Evolutionary conservation across 768 basidiomycete species (phyloP), one percentile per base, ranked within the genome.

Genomic region (Ramaria sp.): DNA sequence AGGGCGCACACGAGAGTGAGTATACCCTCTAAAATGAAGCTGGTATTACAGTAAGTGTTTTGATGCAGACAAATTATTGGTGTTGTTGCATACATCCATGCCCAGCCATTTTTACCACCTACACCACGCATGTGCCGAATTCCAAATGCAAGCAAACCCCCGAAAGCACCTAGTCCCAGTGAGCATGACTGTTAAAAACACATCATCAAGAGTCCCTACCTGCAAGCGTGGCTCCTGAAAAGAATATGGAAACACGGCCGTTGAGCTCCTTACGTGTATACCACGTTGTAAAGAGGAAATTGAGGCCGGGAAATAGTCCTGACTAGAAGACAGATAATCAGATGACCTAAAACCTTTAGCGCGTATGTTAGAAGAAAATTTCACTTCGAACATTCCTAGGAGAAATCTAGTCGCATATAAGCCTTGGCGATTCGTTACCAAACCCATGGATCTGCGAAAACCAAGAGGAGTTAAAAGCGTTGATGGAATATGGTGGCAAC

Each of bases 1-100:
- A 63, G 16, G 25, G 39, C 48, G 28, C 38, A 62, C 13, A 67
- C 47, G 50, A 69, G 69, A 13, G 69, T 78, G 38, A 72, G 59
- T 28, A 65, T 59, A 6, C 69, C 63, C 52, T 63, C 60, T 47
- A 63, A 48, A 58, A 65, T 61, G 57, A 61, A 57, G 45, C 28
- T 13, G 13, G 43, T 39, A 28, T 12, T n/a, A 50, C 48, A 25
- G 9, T 41, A 37, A 25, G 41, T 4, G 28, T 55, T n/a, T 27
- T 22, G 34, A 28, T 45, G n/a, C 12, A 27, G 36, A n/a, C 15
- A 24, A 7, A 34, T 20, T 7, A 34, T 18, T 10, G 12, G 13
- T 3, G n/a, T 5, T 10, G 34, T 10, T 27, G 57, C 59, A 45
- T 61, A 63, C 34, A 62, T 62, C 60, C 58, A 63, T n/a, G 55